These are phyloP conservation scores for Saccharomycopsis sp. DNA, from an alignment of 805 yeast species.

Conservation along the genomic window DNA sequence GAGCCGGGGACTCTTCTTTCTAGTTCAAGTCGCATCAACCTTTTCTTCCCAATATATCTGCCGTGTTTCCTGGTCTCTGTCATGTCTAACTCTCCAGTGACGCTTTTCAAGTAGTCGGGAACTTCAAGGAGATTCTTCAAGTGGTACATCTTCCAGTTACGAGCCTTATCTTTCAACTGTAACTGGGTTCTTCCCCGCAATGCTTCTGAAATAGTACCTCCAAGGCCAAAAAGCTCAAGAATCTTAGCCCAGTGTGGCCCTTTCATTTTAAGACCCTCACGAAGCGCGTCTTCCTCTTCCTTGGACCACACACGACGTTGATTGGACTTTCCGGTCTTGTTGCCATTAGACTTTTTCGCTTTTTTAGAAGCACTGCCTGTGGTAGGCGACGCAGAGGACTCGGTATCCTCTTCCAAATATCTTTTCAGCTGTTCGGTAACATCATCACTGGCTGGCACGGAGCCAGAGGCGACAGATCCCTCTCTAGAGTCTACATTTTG, in stretches of 20 bases:
- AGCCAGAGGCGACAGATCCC: no score
- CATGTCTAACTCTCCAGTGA: conserved; percentile 76
- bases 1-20: background rate
- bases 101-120: conserved; percentile 74
- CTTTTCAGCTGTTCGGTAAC: background rate
- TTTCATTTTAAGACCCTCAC: conserved; percentile 66
- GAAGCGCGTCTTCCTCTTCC: conserved; percentile 80
- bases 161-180: conserved; percentile 91
- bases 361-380: no score
- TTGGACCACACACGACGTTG: conserved; percentile 75
- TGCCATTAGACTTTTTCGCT: conserved; percentile 26
- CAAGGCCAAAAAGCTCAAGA: conserved; percentile 86
- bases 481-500: no score
- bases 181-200: conserved; percentile 85
- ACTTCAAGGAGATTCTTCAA: conserved; percentile 67
- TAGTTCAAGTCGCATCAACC: background rate
- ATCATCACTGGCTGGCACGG: background rate
- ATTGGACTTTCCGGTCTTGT: conserved; percentile 22
- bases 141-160: conserved; percentile 89
- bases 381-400: no score
- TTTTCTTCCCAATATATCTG: conserved; percentile 2
- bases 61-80: background rate
- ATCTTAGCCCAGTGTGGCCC: conserved; percentile 96
- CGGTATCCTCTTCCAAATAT: no score
- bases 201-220: conserved; percentile 78